These are phyloP conservation scores for Monosporozyma aquatica DNA, from an alignment of 805 yeast genomes.

Conservation along the genomic window DNA sequence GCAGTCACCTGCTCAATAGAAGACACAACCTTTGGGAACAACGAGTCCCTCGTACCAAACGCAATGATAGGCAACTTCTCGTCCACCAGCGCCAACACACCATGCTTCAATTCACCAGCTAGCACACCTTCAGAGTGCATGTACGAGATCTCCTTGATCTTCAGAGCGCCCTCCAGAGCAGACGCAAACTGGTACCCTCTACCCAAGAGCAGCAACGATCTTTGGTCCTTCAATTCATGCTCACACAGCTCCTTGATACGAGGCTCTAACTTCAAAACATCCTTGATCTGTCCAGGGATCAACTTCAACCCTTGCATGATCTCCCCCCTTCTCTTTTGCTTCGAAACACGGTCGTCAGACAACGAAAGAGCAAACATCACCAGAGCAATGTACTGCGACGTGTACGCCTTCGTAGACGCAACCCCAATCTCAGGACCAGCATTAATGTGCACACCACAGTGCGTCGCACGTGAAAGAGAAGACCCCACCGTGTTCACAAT, in stretches of 20 bases:
- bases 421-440: constrained; percentile 99
- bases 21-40: constrained; percentile 91
- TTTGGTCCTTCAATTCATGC: constrained; percentile 63
- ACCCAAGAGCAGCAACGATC: constrained; percentile 83
- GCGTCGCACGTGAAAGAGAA: constrained; percentile 89
- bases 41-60: constrained; percentile 90
- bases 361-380: constrained; percentile 95
- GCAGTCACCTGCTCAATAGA: constrained; percentile 96
- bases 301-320: constrained; percentile 78
- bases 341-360: constrained; percentile 82
- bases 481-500: constrained; percentile 97
- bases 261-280: constrained; percentile 64
- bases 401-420: constrained; percentile 97
- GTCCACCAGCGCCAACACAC: constrained; percentile 94
- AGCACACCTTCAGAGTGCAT: constrained; percentile 99
- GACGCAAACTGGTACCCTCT: constrained; percentile 97
- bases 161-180: constrained; percentile 96
- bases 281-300: constrained; percentile 78
- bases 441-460: constrained; percentile 98
- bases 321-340: constrained; percentile 63
- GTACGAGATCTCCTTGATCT: constrained; percentile 95
- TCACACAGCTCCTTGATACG: constrained; percentile 69
- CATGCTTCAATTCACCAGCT: constrained; percentile 98
- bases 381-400: constrained; percentile 94
- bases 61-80: constrained; percentile 89